Evolutionary conservation across 495 filamentous ascomycete species (phyloP), one percentile per base, ranked within the genome.

Genomic region (Penicillium cosmopolitanum): DNA sequence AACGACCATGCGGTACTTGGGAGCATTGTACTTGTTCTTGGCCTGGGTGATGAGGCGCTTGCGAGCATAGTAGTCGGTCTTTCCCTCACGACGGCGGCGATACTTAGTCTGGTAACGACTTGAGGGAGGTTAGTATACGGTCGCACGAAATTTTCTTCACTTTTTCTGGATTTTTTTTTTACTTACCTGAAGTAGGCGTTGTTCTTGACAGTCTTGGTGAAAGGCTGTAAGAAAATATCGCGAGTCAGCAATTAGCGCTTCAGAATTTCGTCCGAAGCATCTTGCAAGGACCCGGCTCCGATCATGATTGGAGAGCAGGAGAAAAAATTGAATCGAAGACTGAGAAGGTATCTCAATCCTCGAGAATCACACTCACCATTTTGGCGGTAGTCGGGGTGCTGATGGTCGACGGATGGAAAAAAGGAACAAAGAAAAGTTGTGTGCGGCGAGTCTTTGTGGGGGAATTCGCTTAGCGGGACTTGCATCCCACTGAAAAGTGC

Each of bases 11-110:
- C 95, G 90, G 88, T 99, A 97, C 85, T 99, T 99, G 77, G 95
- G 94, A 50, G 94, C 89, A 79, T 93, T 95, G 90, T 97, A 98
- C 87, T 98, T 98, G 91, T 98, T 98, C 92, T 98, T 99, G 80
- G 95, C 95, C 85, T 99, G 95, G 82, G 92, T 93, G 87, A 96
- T 96, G 80, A 99, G 85, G 72, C 95, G 90, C 89, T 97, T 97
- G 82, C 95, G 95, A 75, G 95, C 95, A 79, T 97, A 98, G 91
- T 99, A 99, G 77, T 99, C 95, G 82, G 95, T 99, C 90, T 98
- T 99, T 77, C 95, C 95, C 77, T 87, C 76, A 63, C 95, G 88
- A 76, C 95, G 89, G 78, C 95, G 92, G 82, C 91, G 94, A 90
- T 97, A 99, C 88, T 99, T 99, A 79, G 94, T 96, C 85, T 99